Evolutionary conservation across 768 basidiomycete species (phyloP), one percentile per base, ranked within the genome.

Genomic region (Hericium alpestre): DNA sequence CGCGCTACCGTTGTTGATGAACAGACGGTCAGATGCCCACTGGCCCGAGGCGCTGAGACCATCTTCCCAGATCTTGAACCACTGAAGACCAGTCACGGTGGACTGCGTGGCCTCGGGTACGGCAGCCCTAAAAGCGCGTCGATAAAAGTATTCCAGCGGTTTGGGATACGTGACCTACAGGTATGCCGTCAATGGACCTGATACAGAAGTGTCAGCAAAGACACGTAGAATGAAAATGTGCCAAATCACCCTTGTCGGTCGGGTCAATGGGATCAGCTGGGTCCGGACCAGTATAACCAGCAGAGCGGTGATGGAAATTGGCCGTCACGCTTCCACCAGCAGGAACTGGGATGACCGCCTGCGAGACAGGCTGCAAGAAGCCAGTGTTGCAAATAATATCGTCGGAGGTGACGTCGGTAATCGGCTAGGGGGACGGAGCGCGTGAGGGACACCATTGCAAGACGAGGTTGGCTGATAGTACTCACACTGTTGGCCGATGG

Each of bases 321-420:
- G 78, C 75, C 11, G 78, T 78, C 16, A 83, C 73, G 56, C 71
- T 70, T 7, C 77, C 69, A 18, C 81, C 80, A 59, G 80, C 81
- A 0, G 80, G 69, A 8, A 79, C 77, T 12, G 70, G 67, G 62
- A 82, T 78, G 38, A 79, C 63, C 0, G 68, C 67, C 22, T 65
- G 66, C 4, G 77, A 79, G 11, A 79, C 65, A 6, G 78, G 79
- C 56, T 71, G 68, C 53, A 73, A 72, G 65, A 79, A 78, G 12
- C 79, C 80, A 20, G 80, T 79, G 54, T 83, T 83, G 73, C 81
- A 82, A 56, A 81, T 82, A 47, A 77, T 23, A 51, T 73, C 75
- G 66, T 79, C 79, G 0, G 78, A 79, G 7, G 73, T 79, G 13
- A 82, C 79, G 63, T 82, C 77, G 15, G 66, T 79, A 56, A 84